These are phyloP conservation scores for Neoarthrinium moseri DNA, from an alignment of 2,329 filamentous ascomycete genomes.

Conservation along the genomic window DNA sequence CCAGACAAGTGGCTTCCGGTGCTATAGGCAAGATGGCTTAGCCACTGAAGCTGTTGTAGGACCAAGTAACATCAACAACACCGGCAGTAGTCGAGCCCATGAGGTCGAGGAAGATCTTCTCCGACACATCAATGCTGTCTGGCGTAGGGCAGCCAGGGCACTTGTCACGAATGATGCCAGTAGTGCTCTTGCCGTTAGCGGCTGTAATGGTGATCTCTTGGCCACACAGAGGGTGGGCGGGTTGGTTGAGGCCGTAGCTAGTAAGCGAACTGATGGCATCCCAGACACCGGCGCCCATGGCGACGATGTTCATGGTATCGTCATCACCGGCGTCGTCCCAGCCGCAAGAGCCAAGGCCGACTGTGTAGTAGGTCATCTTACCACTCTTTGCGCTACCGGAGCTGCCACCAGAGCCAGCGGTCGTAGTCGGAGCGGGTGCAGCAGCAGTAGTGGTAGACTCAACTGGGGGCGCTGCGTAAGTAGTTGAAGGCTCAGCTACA, in stretches of 20 bases:
- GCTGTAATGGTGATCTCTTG: slow-evolving; percentile 65
- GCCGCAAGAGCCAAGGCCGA: slow-evolving; percentile 70
- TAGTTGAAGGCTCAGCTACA: background rate
- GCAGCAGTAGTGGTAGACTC: slow-evolving; percentile 1
- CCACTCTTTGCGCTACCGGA: slow-evolving; percentile 40
- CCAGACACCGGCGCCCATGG: slow-evolving; percentile 58
- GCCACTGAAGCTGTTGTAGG: slow-evolving; percentile 20
- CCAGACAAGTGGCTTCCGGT: no score
- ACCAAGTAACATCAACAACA: slow-evolving; percentile 29
- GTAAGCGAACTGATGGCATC: slow-evolving; percentile 56
- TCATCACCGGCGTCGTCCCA: slow-evolving; percentile 57
- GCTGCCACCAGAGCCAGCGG: slow-evolving; percentile 19
- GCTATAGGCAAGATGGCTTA: no score
- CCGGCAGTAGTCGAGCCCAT: slow-evolving; percentile 41
- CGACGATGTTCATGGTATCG: slow-evolving; percentile 60
- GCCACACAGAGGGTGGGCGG: slow-evolving; percentile 66
- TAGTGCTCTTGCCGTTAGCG: slow-evolving; percentile 52
- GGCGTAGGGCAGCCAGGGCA: slow-evolving; percentile 66
- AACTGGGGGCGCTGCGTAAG: background rate
- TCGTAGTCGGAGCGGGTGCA: slow-evolving; percentile 14
- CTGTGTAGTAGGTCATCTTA: slow-evolving; percentile 72
- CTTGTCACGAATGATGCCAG: slow-evolving; percentile 68
- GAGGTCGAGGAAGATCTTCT: slow-evolving; percentile 54
- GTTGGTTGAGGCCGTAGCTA: slow-evolving; percentile 44
- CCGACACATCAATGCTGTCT: slow-evolving; percentile 60